Evolutionary conservation across 176 grass and related monocot species (phyloP), one percentile per base, ranked within the genome.

Genomic region (Carex cristatella): DNA sequence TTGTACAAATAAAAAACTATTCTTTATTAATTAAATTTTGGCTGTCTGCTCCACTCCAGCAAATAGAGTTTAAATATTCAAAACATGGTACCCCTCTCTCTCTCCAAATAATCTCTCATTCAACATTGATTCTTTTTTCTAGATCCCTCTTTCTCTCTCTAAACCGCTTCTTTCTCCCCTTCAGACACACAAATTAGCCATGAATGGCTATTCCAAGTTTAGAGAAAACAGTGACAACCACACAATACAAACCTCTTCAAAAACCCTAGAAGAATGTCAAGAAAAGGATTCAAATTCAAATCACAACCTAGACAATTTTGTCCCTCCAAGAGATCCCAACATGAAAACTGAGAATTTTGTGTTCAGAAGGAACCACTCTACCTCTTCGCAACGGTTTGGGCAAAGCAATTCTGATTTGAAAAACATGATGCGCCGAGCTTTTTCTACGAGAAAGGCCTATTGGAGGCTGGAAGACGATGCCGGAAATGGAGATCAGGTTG

Each of bases 191-290:
- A 30, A 69, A 83, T 33, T 32, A 83, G 31, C 61, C 81, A 83
- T 83, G 81, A 83, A 83, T 68, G 65, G 81, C 42, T 83, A 83
- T 83, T 68, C 81, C 15, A 83, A 83, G 62, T 67, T 83, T 53
- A 83, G 46, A 46, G 81, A 83, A 56, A 83, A 69, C 42, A 7
- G 28, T 69, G 46, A 7, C 64, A 23, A 69, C 81, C 59, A 69
- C 81, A 83, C 81, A 18, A 12, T 4, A 18, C 42, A 67, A 64
- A 38, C 81, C 9, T 68, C 63, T 53, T 33, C 81, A 49, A 4
- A n/a, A 69, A 69, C 35, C 81, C 63, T 10, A 56, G 49, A 83
- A 83, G 48, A 83, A 67, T 55, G 56, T 19, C 81, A 49, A 55
- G 44, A 69, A 49, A 67, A 44, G 49, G 10, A 83, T 53, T 40